These are phyloP conservation scores for Beauveria scarabaeidicola DNA, from an alignment of 2,329 filamentous ascomycete genomes.

Conservation along the genomic window DNA sequence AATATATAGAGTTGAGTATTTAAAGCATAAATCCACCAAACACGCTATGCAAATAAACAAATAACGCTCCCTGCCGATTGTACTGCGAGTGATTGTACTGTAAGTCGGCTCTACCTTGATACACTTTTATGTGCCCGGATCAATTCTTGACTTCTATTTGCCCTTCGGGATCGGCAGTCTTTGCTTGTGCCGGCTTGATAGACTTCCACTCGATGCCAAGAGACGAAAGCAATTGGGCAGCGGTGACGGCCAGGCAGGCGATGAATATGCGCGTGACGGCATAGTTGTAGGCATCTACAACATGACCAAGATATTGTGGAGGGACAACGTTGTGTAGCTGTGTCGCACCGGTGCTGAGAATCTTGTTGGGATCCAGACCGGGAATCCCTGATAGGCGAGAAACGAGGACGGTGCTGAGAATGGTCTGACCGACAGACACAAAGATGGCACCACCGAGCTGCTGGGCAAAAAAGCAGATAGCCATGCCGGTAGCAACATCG, in stretches of 20 bases:
- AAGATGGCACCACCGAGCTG: conserved; percentile 52
- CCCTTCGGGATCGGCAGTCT: neutral
- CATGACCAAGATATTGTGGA: conserved; percentile 37
- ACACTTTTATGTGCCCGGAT: neutral
- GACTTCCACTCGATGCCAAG: conserved; percentile 57
- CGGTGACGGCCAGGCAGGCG: conserved; percentile 47
- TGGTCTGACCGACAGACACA: conserved; percentile 47
- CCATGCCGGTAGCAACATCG: conserved; percentile 47
- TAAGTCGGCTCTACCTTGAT: neutral
- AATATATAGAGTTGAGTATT: neutral
- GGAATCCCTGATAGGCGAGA: conserved; percentile 31
- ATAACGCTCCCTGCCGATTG: neutral
- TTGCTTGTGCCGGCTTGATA: conserved; percentile 37
- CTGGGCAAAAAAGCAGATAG: conserved; percentile 49
- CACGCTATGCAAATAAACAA: neutral
- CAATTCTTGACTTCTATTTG: neutral
- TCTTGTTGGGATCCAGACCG: conserved; percentile 31
- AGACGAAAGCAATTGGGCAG: conserved; percentile 47
- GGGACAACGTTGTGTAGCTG: conserved; percentile 48
- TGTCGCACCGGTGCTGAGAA: conserved; percentile 47
- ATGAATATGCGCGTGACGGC: conserved; percentile 56
- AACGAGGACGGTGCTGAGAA: conserved; percentile 40
- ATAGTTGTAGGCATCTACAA: conserved; percentile 57
- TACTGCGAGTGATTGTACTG: neutral
- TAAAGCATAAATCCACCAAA: neutral